These are phyloP conservation scores for Mikania micrantha DNA, from an alignment of 129 eudicot genomes.

Conservation along the genomic window DNA sequence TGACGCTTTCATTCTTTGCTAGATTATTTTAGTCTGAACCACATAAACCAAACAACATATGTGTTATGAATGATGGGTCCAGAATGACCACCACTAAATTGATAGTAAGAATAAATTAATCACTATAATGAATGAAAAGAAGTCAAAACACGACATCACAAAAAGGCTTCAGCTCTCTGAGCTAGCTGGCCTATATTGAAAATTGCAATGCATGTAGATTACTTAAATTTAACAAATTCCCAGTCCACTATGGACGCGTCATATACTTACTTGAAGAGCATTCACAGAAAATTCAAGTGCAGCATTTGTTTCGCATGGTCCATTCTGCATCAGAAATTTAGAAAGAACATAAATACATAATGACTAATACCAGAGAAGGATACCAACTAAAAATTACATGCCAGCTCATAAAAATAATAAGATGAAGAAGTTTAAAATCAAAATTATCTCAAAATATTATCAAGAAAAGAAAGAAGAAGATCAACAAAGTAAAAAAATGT, in stretches of 20 bases:
- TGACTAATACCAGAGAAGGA: not conserved
- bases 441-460: not conserved
- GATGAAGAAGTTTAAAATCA: not conserved
- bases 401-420: not conserved
- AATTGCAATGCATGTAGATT: not conserved
- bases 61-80: not conserved
- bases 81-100: not conserved
- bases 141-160: not conserved
- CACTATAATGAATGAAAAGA: not conserved
- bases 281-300: slow-evolving; percentile 91
- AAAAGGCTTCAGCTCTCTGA: not conserved
- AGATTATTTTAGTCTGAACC: not conserved
- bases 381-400: too few species aligned
- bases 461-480: not conserved
- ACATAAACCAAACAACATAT: not conserved
- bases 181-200: not conserved
- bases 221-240: not conserved
- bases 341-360: slow-evolving; percentile 1
- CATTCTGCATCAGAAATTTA: slow-evolving; percentile 50
- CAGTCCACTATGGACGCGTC: not conserved
- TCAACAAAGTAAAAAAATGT: not conserved
- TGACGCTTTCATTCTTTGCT: not conserved
- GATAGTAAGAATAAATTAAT: not conserved
- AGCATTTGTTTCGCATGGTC: slow-evolving; percentile 87
- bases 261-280: slow-evolving; percentile 62